These are phyloP conservation scores for Saururus chinensis DNA, from an alignment of 164 flowering plant species.

Conservation along the genomic window DNA sequence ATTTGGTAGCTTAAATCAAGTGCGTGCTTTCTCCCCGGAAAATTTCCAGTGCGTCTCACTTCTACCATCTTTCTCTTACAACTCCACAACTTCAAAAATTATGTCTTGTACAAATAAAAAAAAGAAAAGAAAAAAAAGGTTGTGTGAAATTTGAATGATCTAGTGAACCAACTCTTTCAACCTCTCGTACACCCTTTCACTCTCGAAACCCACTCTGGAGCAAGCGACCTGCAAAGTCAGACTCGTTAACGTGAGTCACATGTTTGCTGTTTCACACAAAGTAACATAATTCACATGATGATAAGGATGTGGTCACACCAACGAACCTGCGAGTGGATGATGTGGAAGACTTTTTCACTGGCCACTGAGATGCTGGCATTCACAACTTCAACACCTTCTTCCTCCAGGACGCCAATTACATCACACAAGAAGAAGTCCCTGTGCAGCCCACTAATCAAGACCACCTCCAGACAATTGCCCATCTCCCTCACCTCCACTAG, in stretches of 20 bases:
- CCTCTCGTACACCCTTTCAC: conserved; percentile 31
- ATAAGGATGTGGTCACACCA: too few species aligned
- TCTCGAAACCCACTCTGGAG: conserved; percentile 46
- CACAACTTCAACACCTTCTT: conserved; percentile 47
- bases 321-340: conserved; percentile 41
- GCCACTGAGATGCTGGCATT: conserved; percentile 24
- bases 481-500: conserved; percentile 35
- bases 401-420: conserved; percentile 31
- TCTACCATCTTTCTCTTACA: background rate
- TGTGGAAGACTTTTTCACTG: conserved; percentile 28
- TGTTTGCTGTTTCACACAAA: too few species aligned
- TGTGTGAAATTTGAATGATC: background rate
- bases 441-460: conserved; percentile 23
- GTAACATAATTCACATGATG: too few species aligned
- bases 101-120: background rate
- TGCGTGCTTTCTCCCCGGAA: too few species aligned
- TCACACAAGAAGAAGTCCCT: conserved; percentile 33
- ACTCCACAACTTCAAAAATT: too few species aligned
- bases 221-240: conserved; percentile 25
- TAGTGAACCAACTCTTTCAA: conserved; percentile 24
- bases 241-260: too few species aligned
- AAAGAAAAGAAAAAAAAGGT: background rate
- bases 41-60: too few species aligned
- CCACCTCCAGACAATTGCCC: conserved; percentile 33
- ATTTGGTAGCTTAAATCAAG: too few species aligned